Conservation (phyloP, 2,329 filamentous ascomycete genomes). For the Leptographium wingfieldii region DNA sequence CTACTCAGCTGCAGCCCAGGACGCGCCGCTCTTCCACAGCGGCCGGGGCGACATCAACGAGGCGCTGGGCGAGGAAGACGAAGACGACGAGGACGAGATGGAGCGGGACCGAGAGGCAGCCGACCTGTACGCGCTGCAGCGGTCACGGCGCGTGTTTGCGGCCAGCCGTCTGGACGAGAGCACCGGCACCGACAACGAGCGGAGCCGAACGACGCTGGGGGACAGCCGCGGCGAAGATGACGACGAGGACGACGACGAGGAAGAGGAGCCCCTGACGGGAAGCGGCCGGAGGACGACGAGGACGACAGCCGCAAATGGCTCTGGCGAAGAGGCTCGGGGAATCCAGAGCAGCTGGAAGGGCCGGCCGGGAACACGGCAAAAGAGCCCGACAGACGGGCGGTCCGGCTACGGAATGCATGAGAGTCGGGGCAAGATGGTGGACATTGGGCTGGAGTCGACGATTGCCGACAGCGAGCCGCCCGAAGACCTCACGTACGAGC, state of each 20-base stretch:
- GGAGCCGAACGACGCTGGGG: conserved; percentile 42
- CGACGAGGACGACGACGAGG: not conserved
- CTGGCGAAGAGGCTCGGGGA: conserved; percentile 18
- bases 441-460: conserved; percentile 68
- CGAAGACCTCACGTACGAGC: conserved; percentile 35
- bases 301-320: not conserved
- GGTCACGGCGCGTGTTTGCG: conserved; percentile 78
- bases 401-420: conserved; percentile 11
- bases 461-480: conserved; percentile 47
- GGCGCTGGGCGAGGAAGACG: conserved; percentile 52
- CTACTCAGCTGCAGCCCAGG: conserved; percentile 53
- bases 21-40: conserved; percentile 90
- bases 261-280: conserved; percentile 18
- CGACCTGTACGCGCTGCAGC: conserved; percentile 86
- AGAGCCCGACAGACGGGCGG: not conserved
- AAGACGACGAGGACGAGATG: conserved; percentile 86
- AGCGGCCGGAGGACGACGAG: conserved; percentile 17
- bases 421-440: conserved; percentile 61
- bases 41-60: conserved; percentile 82
- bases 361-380: not conserved
- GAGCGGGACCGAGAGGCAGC: conserved; percentile 83
- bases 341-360: conserved; percentile 53
- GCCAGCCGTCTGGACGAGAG: conserved; percentile 75
- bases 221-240: conserved; percentile 31
- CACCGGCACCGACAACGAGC: conserved; percentile 65